Percentiles rank a stretch among this genome's conserved stretches.
Evolutionary conservation across 1,139 yeast genomes (phyloP).

Genomic region (Lodderomyces elongisporus): DNA sequence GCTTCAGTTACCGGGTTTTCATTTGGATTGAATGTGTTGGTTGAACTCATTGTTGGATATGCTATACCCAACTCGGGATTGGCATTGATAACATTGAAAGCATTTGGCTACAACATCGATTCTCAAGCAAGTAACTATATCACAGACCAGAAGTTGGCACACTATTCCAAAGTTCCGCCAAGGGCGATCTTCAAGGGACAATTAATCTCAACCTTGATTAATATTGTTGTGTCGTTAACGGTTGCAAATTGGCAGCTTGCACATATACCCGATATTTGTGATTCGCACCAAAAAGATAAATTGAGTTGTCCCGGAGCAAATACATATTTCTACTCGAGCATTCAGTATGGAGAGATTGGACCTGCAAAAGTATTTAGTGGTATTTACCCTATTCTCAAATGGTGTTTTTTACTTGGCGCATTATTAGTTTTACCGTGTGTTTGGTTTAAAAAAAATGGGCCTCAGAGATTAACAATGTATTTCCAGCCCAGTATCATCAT

Average conservation of each 20-base stretch:
- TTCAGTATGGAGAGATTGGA: constrained; percentile 36
- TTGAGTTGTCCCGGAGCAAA: constrained; percentile 31
- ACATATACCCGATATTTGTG: constrained; percentile 24
- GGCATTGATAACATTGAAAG: constrained; percentile 33
- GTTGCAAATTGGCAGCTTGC: constrained; percentile 27
- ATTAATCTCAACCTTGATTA: constrained; percentile 24
- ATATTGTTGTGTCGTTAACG: constrained; percentile 21
- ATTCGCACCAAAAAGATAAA: constrained; percentile 22
- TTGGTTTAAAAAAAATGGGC: constrained; percentile 27
- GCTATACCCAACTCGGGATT: constrained; percentile 36
- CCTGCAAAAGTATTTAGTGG: constrained; percentile 31
- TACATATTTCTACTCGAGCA: constrained; percentile 28
- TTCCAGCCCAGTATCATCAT: constrained; percentile 48
- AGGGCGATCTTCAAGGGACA: constrained; percentile 31
- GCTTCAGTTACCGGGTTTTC: constrained; percentile 35
- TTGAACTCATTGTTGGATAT: constrained; percentile 37
- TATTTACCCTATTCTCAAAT: constrained; percentile 28
- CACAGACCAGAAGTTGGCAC: constrained; percentile 33
- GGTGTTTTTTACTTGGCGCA: constrained; percentile 31
- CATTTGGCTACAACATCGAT: constrained; percentile 35
- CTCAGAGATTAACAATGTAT: constrained; percentile 24
- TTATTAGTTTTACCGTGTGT: constrained; percentile 25
- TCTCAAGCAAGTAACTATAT: constrained; percentile 34
- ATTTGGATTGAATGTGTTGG: constrained; percentile 36
- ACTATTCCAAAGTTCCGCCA: constrained; percentile 32